Evolutionary conservation across 2,329 filamentous ascomycete genomes (phyloP), one percentile per base, ranked within the genome.

Genomic region (Fusarium udum): DNA sequence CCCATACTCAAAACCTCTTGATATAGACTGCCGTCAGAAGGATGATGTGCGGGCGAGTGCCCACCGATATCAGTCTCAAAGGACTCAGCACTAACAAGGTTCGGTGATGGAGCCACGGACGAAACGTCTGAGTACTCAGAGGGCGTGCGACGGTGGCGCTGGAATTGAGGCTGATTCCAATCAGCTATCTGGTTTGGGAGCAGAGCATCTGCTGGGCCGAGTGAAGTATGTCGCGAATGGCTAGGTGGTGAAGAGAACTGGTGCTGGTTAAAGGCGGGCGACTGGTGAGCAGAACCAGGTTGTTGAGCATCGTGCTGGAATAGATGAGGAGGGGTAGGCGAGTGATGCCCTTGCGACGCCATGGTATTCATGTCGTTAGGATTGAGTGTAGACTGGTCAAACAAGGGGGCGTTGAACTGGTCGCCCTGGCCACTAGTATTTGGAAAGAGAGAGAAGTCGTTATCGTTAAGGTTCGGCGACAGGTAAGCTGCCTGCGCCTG

Each of bases 111-210:
- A 28, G 93, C 91, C 22, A 92, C 93, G 24, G 94, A 97, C 10
- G 92, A 97, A 11, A 97, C 92, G 75, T 98, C 95, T 6, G 95
- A 97, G 78, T 92, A 94, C 76, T 98, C 95, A n/a, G 95, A 98
- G 2, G 94, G 93, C 42, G 90, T 91, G 78, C 95, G 90, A 76
- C 95, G 89, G 80, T 98, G 95, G n/a, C 89, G 87, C 74, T 93
- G 92, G 79, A 97, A 98, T 67, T 89, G 87, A 20, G 85, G 82
- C 63, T 86, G 85, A 46, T 76, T 85, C 88, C 88, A 90, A 67
- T 90, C 88, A 60, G 75, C 77, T 53, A 86, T 75, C 72, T 89
- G 88, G n/a, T 82, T 84, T 6, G 84, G 85, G 34, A 89, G 81
- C n/a, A 90, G 80, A 4, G 89, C 88, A 11, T 87, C 86, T 77